Evolutionary conservation across 352 stramenopile genomes (phyloP).

Genomic region (Globisporangium cystogenes): DNA sequence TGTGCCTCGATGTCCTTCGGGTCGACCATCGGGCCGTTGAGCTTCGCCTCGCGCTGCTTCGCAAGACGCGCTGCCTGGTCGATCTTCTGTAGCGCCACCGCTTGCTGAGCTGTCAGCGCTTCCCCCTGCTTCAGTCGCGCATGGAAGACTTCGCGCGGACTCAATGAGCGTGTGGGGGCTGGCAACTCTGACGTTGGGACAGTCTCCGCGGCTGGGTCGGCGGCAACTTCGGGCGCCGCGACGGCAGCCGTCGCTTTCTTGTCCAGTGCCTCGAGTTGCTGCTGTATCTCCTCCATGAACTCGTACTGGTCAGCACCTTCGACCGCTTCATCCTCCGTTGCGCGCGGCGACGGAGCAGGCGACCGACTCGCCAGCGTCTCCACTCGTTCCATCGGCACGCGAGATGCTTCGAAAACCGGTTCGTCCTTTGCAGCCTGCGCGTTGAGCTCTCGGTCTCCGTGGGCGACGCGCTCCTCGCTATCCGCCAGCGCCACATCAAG

Average conservation of each 20-base stretch:
- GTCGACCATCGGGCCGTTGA: conserved; percentile 5
- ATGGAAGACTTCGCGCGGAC: conserved; percentile 9
- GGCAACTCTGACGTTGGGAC: neutral
- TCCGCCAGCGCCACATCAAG: neutral
- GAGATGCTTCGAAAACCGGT: neutral
- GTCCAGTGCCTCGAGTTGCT: neutral
- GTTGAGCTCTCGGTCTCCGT: neutral
- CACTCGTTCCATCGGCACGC: neutral
- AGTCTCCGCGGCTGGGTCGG: neutral
- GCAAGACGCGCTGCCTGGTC: conserved; percentile 3
- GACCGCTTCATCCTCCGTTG: neutral
- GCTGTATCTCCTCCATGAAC: conserved; percentile 3
- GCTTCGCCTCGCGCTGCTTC: conserved; percentile 6
- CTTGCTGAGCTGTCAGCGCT: neutral
- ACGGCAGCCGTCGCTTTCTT: neutral
- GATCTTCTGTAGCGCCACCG: neutral
- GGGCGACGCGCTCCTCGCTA: neutral
- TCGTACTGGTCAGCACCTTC: neutral
- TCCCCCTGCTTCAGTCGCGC: conserved; percentile 6
- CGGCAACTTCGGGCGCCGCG: neutral
- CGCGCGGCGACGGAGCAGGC: no score
- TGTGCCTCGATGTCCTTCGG: conserved; percentile 13
- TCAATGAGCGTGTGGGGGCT: neutral
- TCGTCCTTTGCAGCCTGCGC: no score
- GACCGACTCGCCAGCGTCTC: neutral